Base-by-base conservation (phyloP, 2,329 filamentous ascomycete species). In the Aurifilum marmelostoma region DNA sequence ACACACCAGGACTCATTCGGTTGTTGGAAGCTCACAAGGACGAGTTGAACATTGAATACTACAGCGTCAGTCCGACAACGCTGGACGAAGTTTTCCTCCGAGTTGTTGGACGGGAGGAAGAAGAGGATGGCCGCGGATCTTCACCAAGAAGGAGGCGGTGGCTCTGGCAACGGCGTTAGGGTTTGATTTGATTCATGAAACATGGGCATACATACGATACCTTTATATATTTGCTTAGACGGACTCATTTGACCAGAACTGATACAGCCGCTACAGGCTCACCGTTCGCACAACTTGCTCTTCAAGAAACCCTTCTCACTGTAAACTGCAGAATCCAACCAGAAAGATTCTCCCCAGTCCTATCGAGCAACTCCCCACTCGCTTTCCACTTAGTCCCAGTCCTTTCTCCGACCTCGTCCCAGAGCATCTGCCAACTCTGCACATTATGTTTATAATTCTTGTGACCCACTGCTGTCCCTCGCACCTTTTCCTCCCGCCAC, bases 21-120 rank as follows among this genome's bases (percentile, higher is more conserved):
- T 54, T 90, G 54, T 82, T 97, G 1, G 94, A 97, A 79, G 87
- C 89, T 73, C 84, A 90, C 71, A 92, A 90, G 75, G 82, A 88
- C 27, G 79, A 80, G 5, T 79, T 97, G 37, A 92, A 92, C 0
- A 85, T 97, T 62, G 91, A 93, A 77, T 93, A 97, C 78, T 97
- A 95, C 79, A 93, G 91, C 63, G 93, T 97, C 72, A 92, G 88
- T 69, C 92, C 93, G 32, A 96, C 93, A 24, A 97, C 93, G 21
- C 81, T 97, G 56, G 94, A 97, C 76, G 92, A 97, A 79, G 94
- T 97, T 0, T 97, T 97, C 79, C 79, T 97, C 77, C 87, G 86
- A 34, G 96, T 97, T 76, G 93, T 97, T 0, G 90, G 90, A 1
- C 87, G 89, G 78, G 93, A 97, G 77, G 94, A 95, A 80, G 94